Evolutionary conservation across 1,284 basidiomycete genomes (phyloP).

Genomic region (Cutaneotrichosporon cutaneum): DNA sequence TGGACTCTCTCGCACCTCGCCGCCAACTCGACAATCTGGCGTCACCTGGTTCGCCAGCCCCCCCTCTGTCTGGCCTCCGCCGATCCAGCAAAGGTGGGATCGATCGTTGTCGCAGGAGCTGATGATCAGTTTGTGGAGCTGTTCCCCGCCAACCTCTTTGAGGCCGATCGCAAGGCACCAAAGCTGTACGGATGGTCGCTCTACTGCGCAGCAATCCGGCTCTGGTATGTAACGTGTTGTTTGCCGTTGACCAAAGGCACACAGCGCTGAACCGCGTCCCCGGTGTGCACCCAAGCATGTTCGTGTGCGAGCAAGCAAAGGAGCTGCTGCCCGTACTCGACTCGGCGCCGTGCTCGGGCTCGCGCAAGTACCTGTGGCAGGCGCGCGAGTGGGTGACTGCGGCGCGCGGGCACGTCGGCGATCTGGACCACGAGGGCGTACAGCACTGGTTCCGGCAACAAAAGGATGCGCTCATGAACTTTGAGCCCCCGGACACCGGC

Average conservation of each 20-base stretch:
- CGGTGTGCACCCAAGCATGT: not conserved
- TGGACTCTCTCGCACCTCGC: constrained; percentile 34
- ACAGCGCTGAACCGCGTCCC: constrained; percentile 6
- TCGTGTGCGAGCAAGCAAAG: constrained; percentile 6
- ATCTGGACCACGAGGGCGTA: constrained; percentile 12
- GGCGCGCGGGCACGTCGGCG: constrained; percentile 12
- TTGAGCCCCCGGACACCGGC: not conserved
- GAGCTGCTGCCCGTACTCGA: constrained; percentile 13
- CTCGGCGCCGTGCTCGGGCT: constrained; percentile 8
- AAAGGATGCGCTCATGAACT: constrained; percentile 11
- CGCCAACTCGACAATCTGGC: constrained; percentile 30
- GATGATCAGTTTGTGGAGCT: constrained; percentile 29
- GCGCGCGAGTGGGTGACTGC: constrained; percentile 31
- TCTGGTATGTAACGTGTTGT: constrained; percentile 28
- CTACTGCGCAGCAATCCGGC: constrained; percentile 28
- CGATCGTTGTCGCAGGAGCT: not conserved
- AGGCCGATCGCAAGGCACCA: not conserved
- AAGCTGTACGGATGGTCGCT: constrained; percentile 30
- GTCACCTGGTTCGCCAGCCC: constrained; percentile 15
- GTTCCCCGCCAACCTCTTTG: constrained; percentile 28
- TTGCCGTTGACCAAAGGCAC: constrained; percentile 13
- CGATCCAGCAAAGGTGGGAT: constrained; percentile 30
- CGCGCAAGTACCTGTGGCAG: constrained; percentile 29
- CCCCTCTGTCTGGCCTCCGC: constrained; percentile 21
- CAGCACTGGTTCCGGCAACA: constrained; percentile 9